Evolutionary conservation across 306 rosid species (phyloP).

Genomic region (Citrullus mucosospermus): DNA sequence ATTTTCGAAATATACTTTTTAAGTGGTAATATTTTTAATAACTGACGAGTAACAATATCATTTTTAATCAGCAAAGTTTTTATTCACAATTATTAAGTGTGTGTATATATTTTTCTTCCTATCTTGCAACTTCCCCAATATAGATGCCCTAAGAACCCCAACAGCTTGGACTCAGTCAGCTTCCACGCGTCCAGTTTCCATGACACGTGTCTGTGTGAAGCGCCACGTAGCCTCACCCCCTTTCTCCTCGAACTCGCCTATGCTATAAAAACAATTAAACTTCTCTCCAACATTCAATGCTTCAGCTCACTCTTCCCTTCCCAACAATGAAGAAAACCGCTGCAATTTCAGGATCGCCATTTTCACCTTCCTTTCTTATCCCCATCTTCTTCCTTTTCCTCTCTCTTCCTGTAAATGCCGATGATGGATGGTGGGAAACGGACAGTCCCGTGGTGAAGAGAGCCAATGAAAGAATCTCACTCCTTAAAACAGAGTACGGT

Average conservation of each 20-base stretch:
- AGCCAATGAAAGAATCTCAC: constrained; percentile 26
- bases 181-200: constrained; percentile 25
- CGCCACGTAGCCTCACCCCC: constrained; percentile 25
- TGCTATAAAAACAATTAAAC: background rate
- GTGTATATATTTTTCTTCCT: no score
- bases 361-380: background rate
- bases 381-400: constrained; percentile 18
- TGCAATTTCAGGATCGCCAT: background rate
- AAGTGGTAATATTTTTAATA: no score
- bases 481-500: constrained; percentile 45
- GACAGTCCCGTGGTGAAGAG: constrained; percentile 31
- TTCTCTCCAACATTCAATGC: constrained; percentile 1
- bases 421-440: constrained; percentile 10
- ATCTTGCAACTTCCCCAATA: background rate
- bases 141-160: background rate
- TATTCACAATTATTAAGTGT: no score
- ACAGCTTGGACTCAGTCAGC: constrained; percentile 11
- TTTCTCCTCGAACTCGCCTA: background rate
- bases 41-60: no score
- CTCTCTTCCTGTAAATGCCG: constrained; percentile 1
- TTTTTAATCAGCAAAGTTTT: no score
- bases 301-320: background rate
- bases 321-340: background rate
- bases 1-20: no score
- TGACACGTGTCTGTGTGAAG: constrained; percentile 38